Evolutionary conservation across 2,329 filamentous ascomycete species (phyloP).

Genomic region (Exophiala sp.): DNA sequence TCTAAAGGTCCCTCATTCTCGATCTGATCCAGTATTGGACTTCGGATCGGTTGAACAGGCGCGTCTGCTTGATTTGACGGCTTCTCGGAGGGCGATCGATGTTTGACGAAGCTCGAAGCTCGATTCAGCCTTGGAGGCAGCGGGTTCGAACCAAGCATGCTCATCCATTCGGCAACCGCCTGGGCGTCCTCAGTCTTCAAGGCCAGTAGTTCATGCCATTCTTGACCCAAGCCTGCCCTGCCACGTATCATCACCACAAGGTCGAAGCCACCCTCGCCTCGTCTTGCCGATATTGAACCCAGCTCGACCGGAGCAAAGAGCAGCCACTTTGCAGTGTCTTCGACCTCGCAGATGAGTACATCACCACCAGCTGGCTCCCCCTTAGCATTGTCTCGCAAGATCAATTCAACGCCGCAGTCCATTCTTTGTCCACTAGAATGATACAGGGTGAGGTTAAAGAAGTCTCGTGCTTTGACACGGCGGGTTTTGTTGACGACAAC

Average conservation of each 20-base stretch:
- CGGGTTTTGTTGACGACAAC: slow-evolving; percentile 68
- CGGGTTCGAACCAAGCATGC: slow-evolving; percentile 66
- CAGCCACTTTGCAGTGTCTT: slow-evolving; percentile 69
- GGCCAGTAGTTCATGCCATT: slow-evolving; percentile 82
- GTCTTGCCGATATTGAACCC: slow-evolving; percentile 69
- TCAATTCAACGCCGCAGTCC: slow-evolving; percentile 79
- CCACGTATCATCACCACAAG: slow-evolving; percentile 85
- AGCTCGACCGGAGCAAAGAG: slow-evolving; percentile 83
- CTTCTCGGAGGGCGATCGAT: slow-evolving; percentile 19
- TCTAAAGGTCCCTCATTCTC: slow-evolving; percentile 48
- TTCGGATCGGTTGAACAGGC: neutral
- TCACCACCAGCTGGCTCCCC: slow-evolving; percentile 63
- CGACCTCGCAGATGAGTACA: slow-evolving; percentile 87
- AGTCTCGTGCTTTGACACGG: slow-evolving; percentile 82
- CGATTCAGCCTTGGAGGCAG: slow-evolving; percentile 55
- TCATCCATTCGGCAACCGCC: slow-evolving; percentile 77
- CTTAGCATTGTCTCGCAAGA: slow-evolving; percentile 74
- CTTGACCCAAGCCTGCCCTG: slow-evolving; percentile 51
- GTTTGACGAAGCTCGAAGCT: slow-evolving; percentile 48
- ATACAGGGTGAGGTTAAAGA: slow-evolving; percentile 74
- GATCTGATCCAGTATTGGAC: neutral
- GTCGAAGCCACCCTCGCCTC: slow-evolving; percentile 64
- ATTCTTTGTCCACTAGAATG: slow-evolving; percentile 89
- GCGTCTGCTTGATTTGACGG: slow-evolving; percentile 23
- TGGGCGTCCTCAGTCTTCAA: slow-evolving; percentile 70